These are phyloP conservation scores for Plasmodium sp. DNA, from an alignment of 169 alveolate species.

Conservation along the genomic window DNA sequence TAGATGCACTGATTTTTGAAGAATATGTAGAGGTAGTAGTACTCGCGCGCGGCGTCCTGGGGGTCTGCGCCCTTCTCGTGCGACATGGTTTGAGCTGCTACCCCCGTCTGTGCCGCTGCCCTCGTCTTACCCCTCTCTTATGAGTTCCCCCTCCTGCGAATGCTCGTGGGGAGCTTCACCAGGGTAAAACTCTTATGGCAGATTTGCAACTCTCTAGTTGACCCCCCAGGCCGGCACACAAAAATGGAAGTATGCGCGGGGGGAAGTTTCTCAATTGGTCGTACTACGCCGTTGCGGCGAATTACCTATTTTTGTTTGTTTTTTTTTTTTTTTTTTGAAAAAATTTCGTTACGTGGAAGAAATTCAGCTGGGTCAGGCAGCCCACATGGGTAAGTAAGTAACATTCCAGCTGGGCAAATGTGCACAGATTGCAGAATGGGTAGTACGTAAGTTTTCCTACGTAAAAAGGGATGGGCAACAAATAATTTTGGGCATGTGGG, in stretches of 20 bases:
- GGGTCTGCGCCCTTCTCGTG: conserved; percentile 13
- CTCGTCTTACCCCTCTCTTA: background rate
- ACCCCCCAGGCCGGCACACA: background rate
- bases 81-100: background rate
- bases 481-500: background rate
- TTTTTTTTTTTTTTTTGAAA: no score
- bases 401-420: background rate
- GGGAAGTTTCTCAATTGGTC: background rate
- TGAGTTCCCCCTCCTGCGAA: background rate
- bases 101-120: background rate
- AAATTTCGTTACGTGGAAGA: background rate
- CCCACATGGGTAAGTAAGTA: background rate
- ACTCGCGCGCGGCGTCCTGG: conserved; percentile 15
- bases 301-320: background rate
- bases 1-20: conserved; percentile 64
- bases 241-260: background rate
- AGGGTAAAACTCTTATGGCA: background rate
- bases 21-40: conserved; percentile 64
- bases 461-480: background rate
- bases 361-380: background rate
- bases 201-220: background rate
- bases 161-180: background rate
- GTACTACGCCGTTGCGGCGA: background rate
- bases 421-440: background rate
- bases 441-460: background rate